Percentiles rank a stretch among this genome's conserved stretches.
Conservation (phyloP, 805 yeast species). For the Candida nemodendra region DNA sequence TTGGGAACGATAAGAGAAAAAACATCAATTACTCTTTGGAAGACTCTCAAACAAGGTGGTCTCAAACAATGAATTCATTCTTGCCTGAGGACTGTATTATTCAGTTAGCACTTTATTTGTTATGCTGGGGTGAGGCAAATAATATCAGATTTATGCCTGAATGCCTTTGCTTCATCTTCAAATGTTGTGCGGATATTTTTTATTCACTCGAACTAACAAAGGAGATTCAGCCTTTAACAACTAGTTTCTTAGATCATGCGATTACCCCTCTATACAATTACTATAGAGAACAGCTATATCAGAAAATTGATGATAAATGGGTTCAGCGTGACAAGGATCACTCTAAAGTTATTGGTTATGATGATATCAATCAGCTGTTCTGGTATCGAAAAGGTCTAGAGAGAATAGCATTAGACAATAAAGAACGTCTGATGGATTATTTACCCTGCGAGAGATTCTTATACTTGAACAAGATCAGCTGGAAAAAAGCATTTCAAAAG, state of each 20-base stretch:
- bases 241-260: constrained; percentile 59
- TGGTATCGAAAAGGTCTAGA: constrained; percentile 78
- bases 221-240: constrained; percentile 29
- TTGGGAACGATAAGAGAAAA: constrained; percentile 27
- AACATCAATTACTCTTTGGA: constrained; percentile 30
- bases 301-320: constrained; percentile 41
- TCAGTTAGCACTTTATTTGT: constrained; percentile 67
- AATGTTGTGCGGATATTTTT: constrained; percentile 71
- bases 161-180: constrained; percentile 79
- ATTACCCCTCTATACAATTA: constrained; percentile 73
- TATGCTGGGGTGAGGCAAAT: constrained; percentile 91
- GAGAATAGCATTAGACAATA: constrained; percentile 46
- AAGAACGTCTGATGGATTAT: constrained; percentile 48
- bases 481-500: constrained; percentile 70
- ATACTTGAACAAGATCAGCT: constrained; percentile 51
- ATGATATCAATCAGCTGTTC: constrained; percentile 84
- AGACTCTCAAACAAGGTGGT: constrained; percentile 53
- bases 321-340: constrained; percentile 61
- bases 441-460: constrained; percentile 56
- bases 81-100: constrained; percentile 53
- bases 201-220: constrained; percentile 45
- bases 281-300: constrained; percentile 55
- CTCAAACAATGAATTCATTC: constrained; percentile 45
- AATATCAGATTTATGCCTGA: constrained; percentile 87
- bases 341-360: constrained; percentile 73